These are phyloP conservation scores for Sclerospora graminicola DNA, from an alignment of 352 stramenopile genomes.

Conservation along the genomic window DNA sequence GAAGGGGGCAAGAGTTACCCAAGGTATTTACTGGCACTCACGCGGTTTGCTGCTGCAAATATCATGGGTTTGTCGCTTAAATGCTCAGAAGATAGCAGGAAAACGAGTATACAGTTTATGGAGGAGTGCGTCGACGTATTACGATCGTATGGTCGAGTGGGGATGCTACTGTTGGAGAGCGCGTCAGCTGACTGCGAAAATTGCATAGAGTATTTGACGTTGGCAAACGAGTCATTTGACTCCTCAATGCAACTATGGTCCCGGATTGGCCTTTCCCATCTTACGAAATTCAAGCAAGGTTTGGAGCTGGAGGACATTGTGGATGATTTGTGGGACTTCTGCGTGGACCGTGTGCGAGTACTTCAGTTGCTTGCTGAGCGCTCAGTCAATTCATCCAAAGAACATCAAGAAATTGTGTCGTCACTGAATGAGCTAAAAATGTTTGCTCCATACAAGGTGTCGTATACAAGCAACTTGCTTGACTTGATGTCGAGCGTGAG, in stretches of 20 bases:
- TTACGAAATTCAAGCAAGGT: constrained; percentile 54
- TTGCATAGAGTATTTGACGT: constrained; percentile 43
- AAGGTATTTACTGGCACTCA: constrained; percentile 22
- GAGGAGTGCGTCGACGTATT: constrained; percentile 65
- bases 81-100: constrained; percentile 18
- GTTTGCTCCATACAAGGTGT: constrained; percentile 49
- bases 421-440: constrained; percentile 65
- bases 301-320: constrained; percentile 65
- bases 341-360: constrained; percentile 51
- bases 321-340: constrained; percentile 74
- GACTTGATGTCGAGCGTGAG: constrained; percentile 39
- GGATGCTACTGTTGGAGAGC: constrained; percentile 46
- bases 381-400: constrained; percentile 1
- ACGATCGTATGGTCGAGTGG: constrained; percentile 60
- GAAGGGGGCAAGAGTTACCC: constrained; percentile 5
- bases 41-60: constrained; percentile 47
- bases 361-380: constrained; percentile 21
- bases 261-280: constrained; percentile 45
- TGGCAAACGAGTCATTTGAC: constrained; percentile 45
- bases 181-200: constrained; percentile 32
- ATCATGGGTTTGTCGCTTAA: constrained; percentile 48
- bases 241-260: constrained; percentile 43
- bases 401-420: constrained; percentile 28
- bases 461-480: constrained; percentile 31
- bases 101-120: constrained; percentile 24